These are phyloP conservation scores for Hypoxylon intermedium DNA, from an alignment of 495 filamentous ascomycete species.

Conservation along the genomic window DNA sequence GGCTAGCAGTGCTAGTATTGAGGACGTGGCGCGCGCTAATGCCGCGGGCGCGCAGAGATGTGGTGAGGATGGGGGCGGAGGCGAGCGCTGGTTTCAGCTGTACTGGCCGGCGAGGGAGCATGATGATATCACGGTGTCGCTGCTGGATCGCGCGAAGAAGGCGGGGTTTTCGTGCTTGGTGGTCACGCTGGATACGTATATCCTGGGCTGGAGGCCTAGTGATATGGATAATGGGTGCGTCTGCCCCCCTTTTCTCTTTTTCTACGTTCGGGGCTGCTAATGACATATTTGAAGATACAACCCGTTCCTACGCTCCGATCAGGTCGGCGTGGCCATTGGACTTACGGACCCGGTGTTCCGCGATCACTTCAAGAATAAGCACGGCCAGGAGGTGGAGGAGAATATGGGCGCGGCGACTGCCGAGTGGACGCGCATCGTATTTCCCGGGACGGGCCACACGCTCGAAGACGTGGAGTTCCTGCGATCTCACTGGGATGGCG, in stretches of 20 bases:
- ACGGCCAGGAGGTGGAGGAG: constrained; percentile 5
- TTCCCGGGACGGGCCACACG: constrained; percentile 27
- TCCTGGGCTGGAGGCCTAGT: constrained; percentile 63
- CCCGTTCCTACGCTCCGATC: constrained; percentile 36
- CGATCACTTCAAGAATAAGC: constrained; percentile 26
- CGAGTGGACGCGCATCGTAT: constrained; percentile 34
- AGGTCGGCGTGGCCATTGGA: constrained; percentile 38
- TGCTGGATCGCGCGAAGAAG: constrained; percentile 64
- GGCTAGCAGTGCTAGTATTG: constrained; percentile 46
- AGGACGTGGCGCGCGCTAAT: constrained; percentile 49
- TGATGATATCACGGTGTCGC: constrained; percentile 62
- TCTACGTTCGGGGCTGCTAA: not conserved
- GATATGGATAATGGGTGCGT: constrained; percentile 65
- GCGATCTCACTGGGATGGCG: constrained; percentile 49
- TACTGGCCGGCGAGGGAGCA: constrained; percentile 63
- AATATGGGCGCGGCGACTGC: constrained; percentile 25
- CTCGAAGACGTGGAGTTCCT: constrained; percentile 64
- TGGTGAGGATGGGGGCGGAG: constrained; percentile 4
- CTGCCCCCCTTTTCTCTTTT: not conserved
- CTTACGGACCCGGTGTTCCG: constrained; percentile 41
- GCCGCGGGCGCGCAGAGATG: constrained; percentile 1
- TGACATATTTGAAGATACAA: constrained; percentile 22
- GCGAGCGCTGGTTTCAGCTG: constrained; percentile 62
- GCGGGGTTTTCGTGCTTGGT: constrained; percentile 58
- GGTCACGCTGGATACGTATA: constrained; percentile 65